Percentiles rank a stretch among this genome's conserved stretches.
Evolutionary conservation across 2,329 filamentous ascomycete genomes (phyloP).

Genomic region (Aspergillus sp.): DNA sequence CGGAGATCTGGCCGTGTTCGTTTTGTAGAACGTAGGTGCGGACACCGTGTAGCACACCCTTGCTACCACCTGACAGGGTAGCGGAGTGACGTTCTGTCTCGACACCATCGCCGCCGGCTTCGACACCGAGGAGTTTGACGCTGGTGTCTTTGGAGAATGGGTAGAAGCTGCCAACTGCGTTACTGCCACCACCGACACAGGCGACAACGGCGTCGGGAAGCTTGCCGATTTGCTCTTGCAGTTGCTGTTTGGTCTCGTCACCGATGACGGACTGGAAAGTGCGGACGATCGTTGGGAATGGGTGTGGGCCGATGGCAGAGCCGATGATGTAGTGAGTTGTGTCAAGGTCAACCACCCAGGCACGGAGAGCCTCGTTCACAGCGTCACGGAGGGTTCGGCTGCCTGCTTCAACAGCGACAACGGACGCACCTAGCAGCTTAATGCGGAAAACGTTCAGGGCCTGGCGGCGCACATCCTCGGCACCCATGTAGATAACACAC

Average conservation of each 20-base stretch:
- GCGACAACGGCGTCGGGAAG: constrained; percentile 95
- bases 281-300: constrained; percentile 94
- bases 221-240: constrained; percentile 79
- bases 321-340: constrained; percentile 98
- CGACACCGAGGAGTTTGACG: constrained; percentile 88
- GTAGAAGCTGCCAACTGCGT: constrained; percentile 97
- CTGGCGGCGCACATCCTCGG: constrained; percentile 93
- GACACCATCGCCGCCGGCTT: constrained; percentile 90
- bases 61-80: constrained; percentile 79
- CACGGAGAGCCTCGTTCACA: constrained; percentile 91
- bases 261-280: constrained; percentile 98
- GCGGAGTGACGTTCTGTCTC: constrained; percentile 84
- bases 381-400: constrained; percentile 79
- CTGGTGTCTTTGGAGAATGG: constrained; percentile 82
- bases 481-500: constrained; percentile 97
- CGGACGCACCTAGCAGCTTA: constrained; percentile 89
- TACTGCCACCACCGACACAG: constrained; percentile 92
- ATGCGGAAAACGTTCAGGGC: constrained; percentile 98
- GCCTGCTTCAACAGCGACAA: constrained; percentile 89
- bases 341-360: constrained; percentile 89
- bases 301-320: constrained; percentile 94
- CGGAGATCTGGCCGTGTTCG: constrained; percentile 85
- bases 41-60: constrained; percentile 93
- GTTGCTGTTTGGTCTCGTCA: constrained; percentile 88
- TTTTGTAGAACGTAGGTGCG: constrained; percentile 95